Evolutionary conservation across 169 alveolate species (phyloP), one percentile per base, ranked within the genome.

Genomic region (Plasmodium gallinaceum): DNA sequence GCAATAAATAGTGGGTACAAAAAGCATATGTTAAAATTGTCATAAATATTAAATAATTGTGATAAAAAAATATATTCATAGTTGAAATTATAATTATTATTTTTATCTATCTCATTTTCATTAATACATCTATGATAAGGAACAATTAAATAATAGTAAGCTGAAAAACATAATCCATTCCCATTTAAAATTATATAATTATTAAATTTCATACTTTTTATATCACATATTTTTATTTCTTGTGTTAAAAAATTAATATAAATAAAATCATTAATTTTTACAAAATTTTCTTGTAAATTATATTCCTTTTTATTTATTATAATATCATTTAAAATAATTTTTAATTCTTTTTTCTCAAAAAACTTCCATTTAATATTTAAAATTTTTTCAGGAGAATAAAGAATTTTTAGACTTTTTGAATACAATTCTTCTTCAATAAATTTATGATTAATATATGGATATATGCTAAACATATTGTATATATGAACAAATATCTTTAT

Each of bases 41-140:
- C 92, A 74, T 86, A 70, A 86, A 86, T 86, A 43, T 86, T 86
- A 86, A 86, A 86, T 69, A 86, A 54, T 54, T 86, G 92, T 14
- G 92, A 86, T 12, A 86, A 45, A 65, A 66, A 71, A 24, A 86
- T 32, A 46, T 86, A 86, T 46, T 86, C 92, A 86, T 86, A 86
- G 61, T 20, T 71, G 48, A 86, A 86, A 58, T 69, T 18, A 32
- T 71, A 86, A 58, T 48, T 52, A 32, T 14, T 14, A 39, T 37
- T 72, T 14, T 24, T 14, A 16, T 54, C 86, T 51, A 51, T 22
- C n/a, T 51, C 16, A 10, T n/a, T 52, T 83, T 83, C 48, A 37
- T 62, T 83, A 43, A 71, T 54, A 14, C 51, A 65, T 52, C 88
- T 69, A 42, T 86, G 76, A 65, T 71, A 48, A 7, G 92, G 92